These are phyloP conservation scores for Huntiella decipiens DNA, from an alignment of 2,329 filamentous ascomycete species.

Conservation along the genomic window DNA sequence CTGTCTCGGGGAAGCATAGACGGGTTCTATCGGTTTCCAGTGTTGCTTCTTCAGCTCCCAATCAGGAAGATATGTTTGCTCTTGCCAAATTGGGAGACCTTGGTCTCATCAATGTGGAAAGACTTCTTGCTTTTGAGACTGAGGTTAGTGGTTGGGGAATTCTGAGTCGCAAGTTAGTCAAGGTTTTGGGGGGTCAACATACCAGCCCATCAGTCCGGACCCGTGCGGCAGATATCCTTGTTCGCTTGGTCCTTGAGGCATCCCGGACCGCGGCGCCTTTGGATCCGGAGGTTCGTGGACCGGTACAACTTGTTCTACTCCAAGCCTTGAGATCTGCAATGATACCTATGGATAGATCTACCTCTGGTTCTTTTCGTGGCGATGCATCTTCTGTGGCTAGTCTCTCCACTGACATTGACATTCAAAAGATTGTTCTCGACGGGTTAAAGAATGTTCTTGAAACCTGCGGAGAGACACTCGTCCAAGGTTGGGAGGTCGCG, in stretches of 20 bases:
- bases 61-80: slow-evolving; percentile 46
- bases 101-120: slow-evolving; percentile 53
- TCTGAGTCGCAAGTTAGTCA: slow-evolving; percentile 37
- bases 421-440: slow-evolving; percentile 64
- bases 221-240: slow-evolving; percentile 45
- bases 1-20: slow-evolving; percentile 24
- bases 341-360: slow-evolving; percentile 12
- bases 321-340: slow-evolving; percentile 45
- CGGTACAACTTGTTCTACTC: slow-evolving; percentile 55
- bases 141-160: slow-evolving; percentile 57
- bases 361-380: neutral
- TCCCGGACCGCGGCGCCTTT: slow-evolving; percentile 36
- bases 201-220: slow-evolving; percentile 34
- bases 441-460: slow-evolving; percentile 69
- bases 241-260: slow-evolving; percentile 37
- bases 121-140: slow-evolving; percentile 49
- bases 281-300: slow-evolving; percentile 29
- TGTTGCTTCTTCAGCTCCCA: slow-evolving; percentile 27
- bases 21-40: slow-evolving; percentile 30
- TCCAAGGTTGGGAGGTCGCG: slow-evolving; percentile 67
- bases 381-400: slow-evolving; percentile 6
- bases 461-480: slow-evolving; percentile 66
- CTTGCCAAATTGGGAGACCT: slow-evolving; percentile 57
- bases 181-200: slow-evolving; percentile 27
- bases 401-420: slow-evolving; percentile 46